These are phyloP conservation scores for Limnanthes douglasii DNA, from an alignment of 345 rosid species.

Conservation along the genomic window DNA sequence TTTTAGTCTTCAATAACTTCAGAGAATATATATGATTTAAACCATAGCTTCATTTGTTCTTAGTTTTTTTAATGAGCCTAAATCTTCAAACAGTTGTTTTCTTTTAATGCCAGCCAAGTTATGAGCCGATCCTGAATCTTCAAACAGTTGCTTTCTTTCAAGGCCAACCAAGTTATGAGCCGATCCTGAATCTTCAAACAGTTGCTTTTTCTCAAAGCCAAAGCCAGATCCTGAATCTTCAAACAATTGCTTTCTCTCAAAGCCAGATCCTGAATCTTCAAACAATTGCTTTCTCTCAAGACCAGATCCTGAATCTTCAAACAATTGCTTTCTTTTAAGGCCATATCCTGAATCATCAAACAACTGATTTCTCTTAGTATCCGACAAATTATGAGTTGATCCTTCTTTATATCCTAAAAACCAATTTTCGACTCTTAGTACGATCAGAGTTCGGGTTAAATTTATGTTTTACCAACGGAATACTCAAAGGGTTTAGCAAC, in stretches of 20 bases:
- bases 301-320: not conserved
- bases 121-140: not conserved
- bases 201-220: not conserved
- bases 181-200: not conserved
- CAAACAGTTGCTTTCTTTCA: no score
- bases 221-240: not conserved
- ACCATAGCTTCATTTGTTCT: slow-evolving; percentile 22
- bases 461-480: not conserved
- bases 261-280: not conserved
- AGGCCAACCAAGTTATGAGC: not conserved
- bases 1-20: no score
- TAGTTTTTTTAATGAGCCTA: slow-evolving; percentile 28
- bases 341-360: not conserved
- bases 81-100: slow-evolving; percentile 25
- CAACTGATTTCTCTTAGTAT: not conserved
- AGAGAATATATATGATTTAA: no score
- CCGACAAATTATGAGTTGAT: not conserved
- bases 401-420: not conserved
- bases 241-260: not conserved
- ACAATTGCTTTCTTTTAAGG: not conserved
- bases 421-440: not conserved
- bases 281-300: not conserved
- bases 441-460: not conserved
- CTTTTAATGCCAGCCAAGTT: slow-evolving; percentile 28
- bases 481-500: no score